Conservation (phyloP, 169 alveolate species). For the Plasmodium knowlesi region DNA sequence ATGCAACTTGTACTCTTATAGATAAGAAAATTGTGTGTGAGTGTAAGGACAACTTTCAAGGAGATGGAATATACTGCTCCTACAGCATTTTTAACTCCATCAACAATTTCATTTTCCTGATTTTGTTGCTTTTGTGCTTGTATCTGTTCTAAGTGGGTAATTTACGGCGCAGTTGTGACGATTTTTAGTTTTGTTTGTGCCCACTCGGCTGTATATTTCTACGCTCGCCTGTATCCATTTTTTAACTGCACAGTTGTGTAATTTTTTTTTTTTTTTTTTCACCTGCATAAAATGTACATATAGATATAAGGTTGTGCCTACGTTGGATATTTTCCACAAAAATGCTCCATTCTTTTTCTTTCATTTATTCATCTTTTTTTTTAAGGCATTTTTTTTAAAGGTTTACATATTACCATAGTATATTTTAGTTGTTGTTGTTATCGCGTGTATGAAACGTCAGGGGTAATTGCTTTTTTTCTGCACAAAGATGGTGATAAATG, state of each 20-base stretch:
- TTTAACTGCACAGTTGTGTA: background rate
- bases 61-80: slow-evolving; percentile 59
- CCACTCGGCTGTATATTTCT: background rate
- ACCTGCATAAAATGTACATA: slow-evolving; percentile 3
- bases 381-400: background rate
- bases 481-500: background rate
- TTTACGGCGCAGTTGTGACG: background rate
- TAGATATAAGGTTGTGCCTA: background rate
- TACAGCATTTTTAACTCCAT: slow-evolving; percentile 23
- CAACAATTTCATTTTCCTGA: slow-evolving; percentile 26
- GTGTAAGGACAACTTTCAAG: slow-evolving; percentile 27
- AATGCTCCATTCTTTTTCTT: background rate
- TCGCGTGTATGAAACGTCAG: background rate
- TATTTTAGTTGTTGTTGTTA: background rate
- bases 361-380: background rate
- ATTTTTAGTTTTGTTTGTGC: background rate
- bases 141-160: background rate
- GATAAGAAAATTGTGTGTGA: slow-evolving; percentile 58
- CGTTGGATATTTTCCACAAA: background rate
- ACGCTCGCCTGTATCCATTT: background rate
- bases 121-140: background rate
- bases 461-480: background rate
- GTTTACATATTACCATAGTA: background rate
- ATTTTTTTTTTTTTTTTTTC: slow-evolving; percentile 4
- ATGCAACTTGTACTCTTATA: slow-evolving; percentile 16